These are phyloP conservation scores for Casuarina equisetifolia DNA, from an alignment of 306 rosid species.

Conservation along the genomic window DNA sequence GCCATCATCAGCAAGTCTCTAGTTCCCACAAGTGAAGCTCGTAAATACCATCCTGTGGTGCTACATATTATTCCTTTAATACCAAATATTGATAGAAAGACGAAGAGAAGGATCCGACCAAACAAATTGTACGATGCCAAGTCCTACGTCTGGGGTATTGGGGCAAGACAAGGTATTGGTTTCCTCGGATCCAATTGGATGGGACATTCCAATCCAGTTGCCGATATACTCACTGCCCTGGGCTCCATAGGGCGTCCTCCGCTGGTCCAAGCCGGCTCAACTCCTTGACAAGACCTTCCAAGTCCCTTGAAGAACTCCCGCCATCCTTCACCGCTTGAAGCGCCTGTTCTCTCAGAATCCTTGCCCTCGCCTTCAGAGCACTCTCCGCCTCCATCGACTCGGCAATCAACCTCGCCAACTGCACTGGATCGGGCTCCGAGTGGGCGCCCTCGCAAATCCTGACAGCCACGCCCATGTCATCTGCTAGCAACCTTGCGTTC, in stretches of 20 bases:
- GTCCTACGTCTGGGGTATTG: too few species aligned
- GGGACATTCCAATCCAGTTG: too few species aligned
- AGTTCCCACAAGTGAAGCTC: neutral
- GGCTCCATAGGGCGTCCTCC: too few species aligned
- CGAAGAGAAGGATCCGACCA: too few species aligned
- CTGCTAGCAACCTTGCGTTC: slow-evolving; percentile 55
- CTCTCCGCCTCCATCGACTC: slow-evolving; percentile 30
- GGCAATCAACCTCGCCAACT: slow-evolving; percentile 33
- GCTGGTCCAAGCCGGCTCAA: slow-evolving; percentile 24
- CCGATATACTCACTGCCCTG: too few species aligned
- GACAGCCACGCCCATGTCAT: slow-evolving; percentile 47
- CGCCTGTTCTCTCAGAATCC: slow-evolving; percentile 38
- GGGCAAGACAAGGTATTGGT: too few species aligned
- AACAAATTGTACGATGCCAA: too few species aligned
- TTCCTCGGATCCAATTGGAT: too few species aligned
- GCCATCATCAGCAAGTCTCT: too few species aligned
- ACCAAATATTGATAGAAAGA: too few species aligned
- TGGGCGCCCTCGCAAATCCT: slow-evolving; percentile 48
- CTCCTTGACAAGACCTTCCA: slow-evolving; percentile 38
- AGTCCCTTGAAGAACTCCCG: slow-evolving; percentile 46
- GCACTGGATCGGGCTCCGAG: slow-evolving; percentile 48
- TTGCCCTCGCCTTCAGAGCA: slow-evolving; percentile 24
- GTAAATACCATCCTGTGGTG: neutral
- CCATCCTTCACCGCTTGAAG: slow-evolving; percentile 26
- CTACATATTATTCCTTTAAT: neutral